These are phyloP conservation scores for Lentinus brumalis DNA, from an alignment of 768 basidiomycete species.

Conservation along the genomic window DNA sequence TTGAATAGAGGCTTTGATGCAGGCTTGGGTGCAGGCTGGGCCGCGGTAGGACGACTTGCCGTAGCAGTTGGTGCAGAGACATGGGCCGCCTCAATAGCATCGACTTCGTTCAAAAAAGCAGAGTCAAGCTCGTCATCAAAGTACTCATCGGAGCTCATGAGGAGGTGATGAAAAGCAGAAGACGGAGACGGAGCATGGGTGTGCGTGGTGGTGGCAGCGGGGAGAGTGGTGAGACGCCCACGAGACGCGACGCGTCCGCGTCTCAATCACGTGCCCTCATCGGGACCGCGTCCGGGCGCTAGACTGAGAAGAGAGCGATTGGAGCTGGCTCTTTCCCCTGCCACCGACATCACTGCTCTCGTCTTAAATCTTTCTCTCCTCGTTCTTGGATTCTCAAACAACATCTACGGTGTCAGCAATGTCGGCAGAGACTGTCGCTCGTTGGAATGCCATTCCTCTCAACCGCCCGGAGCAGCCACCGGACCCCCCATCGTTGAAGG, in stretches of 20 bases:
- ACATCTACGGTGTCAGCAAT: slow-evolving; percentile 35
- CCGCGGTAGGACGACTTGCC: neutral
- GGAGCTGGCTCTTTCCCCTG: neutral
- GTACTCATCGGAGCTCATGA: slow-evolving; percentile 79
- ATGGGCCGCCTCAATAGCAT: slow-evolving; percentile 70
- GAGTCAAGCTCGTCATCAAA: slow-evolving; percentile 67
- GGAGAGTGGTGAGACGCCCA: neutral
- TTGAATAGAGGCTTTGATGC: neutral
- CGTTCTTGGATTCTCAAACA: neutral
- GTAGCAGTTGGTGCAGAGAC: slow-evolving; percentile 11
- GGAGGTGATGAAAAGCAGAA: neutral
- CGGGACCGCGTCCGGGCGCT: neutral
- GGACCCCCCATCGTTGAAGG: slow-evolving; percentile 51
- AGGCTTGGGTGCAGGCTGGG: slow-evolving; percentile 12
- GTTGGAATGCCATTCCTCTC: slow-evolving; percentile 74
- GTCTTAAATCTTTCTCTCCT: neutral
- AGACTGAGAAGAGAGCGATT: neutral
- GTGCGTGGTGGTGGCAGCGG: slow-evolving; percentile 8
- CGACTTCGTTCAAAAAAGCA: slow-evolving; percentile 59
- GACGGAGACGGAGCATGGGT: neutral
- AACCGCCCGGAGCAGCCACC: slow-evolving; percentile 32
- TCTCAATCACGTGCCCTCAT: slow-evolving; percentile 6
- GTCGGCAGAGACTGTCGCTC: slow-evolving; percentile 65
- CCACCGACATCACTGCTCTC: neutral
- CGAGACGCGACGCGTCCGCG: slow-evolving; percentile 15